These are phyloP conservation scores for Arctium minus DNA, from an alignment of 129 eudicot genomes.

Conservation along the genomic window DNA sequence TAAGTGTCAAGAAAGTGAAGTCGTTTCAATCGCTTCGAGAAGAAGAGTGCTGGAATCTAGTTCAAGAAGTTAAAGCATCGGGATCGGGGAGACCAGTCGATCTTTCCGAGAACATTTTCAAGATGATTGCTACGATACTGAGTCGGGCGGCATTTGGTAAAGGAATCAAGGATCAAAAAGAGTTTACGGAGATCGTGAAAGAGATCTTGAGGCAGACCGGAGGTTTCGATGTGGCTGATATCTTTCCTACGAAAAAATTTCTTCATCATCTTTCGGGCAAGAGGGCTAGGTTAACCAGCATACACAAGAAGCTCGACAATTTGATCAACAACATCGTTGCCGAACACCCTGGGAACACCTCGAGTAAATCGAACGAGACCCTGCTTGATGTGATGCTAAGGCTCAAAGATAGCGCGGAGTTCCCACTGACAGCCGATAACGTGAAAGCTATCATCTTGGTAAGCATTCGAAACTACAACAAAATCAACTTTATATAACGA, in stretches of 20 bases:
- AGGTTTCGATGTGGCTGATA: conserved; percentile 30
- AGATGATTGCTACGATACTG: conserved; percentile 12
- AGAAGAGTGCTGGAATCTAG: conserved; percentile 28
- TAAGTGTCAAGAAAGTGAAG: conserved; percentile 31
- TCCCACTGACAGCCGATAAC: conserved; percentile 30
- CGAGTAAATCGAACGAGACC: conserved; percentile 14
- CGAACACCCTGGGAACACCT: conserved; percentile 1
- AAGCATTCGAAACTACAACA: background rate
- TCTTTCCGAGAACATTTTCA: conserved; percentile 18
- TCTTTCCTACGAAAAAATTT: conserved; percentile 29
- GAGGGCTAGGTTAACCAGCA: conserved; percentile 9
- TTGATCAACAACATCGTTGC: conserved; percentile 23
- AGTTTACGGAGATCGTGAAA: conserved; percentile 17
- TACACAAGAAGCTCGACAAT: conserved; percentile 26
- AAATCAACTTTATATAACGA: background rate
- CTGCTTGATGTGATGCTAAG: conserved; percentile 29
- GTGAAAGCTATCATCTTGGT: conserved; percentile 37
- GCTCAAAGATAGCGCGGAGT: conserved; percentile 23
- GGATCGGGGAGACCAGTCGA: conserved; percentile 20
- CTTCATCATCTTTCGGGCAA: conserved; percentile 27
- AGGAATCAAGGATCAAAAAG: conserved; percentile 21
- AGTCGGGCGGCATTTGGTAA: conserved; percentile 29
- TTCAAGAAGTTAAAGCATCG: conserved; percentile 11
- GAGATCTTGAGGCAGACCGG: conserved; percentile 25
- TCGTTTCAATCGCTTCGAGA: conserved; percentile 26